These are phyloP conservation scores for Bipolaris cookei DNA, from an alignment of 2,329 filamentous ascomycete species.

Conservation along the genomic window DNA sequence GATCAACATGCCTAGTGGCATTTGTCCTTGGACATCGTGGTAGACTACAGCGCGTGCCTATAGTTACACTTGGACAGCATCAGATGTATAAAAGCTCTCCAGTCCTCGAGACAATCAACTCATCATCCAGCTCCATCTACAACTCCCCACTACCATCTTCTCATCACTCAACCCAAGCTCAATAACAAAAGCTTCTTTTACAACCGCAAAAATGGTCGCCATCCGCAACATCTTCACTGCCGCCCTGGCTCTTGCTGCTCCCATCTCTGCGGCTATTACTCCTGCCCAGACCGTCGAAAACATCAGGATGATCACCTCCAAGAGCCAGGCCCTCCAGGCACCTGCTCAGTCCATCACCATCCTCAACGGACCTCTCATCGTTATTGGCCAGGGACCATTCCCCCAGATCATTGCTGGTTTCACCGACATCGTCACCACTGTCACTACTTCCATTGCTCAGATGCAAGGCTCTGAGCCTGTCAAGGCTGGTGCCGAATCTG, in stretches of 20 bases:
- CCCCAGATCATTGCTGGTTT: slow-evolving; percentile 19
- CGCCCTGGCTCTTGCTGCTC: slow-evolving; percentile 19
- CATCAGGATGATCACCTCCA: slow-evolving; percentile 14
- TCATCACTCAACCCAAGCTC: neutral
- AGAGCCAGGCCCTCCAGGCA: slow-evolving; percentile 18
- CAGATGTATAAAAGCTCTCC: slow-evolving; percentile 8
- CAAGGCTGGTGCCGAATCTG: slow-evolving; percentile 3
- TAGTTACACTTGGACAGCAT: neutral
- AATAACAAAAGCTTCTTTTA: neutral
- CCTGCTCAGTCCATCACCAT: slow-evolving; percentile 20
- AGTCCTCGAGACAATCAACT: slow-evolving; percentile 1
- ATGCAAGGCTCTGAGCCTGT: slow-evolving; percentile 11
- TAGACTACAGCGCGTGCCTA: neutral
- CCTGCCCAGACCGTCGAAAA: slow-evolving; percentile 20
- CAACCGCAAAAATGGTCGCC: slow-evolving; percentile 21
- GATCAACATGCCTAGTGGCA: slow-evolving; percentile 7
- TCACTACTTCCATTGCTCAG: slow-evolving; percentile 11
- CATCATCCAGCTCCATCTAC: slow-evolving; percentile 12
- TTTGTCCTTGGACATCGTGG: neutral
- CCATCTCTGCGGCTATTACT: slow-evolving; percentile 11
- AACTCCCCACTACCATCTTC: slow-evolving; percentile 4
- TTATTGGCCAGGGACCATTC: slow-evolving; percentile 21
- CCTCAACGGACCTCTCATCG: slow-evolving; percentile 15
- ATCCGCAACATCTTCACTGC: slow-evolving; percentile 23
- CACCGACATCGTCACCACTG: slow-evolving; percentile 16